Evolutionary conservation across 176 grass and related monocot species (phyloP).

Genomic region (Carex littledalei): DNA sequence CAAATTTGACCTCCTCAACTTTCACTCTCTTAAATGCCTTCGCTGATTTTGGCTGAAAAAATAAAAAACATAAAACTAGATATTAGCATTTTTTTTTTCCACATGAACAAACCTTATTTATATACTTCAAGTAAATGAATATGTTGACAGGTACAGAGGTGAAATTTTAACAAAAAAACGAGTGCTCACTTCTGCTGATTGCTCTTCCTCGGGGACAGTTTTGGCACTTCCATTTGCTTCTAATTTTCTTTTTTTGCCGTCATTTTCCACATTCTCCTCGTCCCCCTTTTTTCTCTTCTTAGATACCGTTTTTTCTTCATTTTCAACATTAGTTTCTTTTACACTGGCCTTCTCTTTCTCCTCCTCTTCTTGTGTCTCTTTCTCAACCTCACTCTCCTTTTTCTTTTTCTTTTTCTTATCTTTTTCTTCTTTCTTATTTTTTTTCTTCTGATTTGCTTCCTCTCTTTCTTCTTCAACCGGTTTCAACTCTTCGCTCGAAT

Average conservation of each 20-base stretch:
- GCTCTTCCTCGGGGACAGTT: conserved; percentile 30
- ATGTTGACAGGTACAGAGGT: neutral
- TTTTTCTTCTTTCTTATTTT: conserved; percentile 27
- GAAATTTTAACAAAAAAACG: conserved; percentile 12
- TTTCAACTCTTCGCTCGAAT: conserved; percentile 7
- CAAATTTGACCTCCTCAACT: conserved; percentile 54
- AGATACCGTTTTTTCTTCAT: conserved; percentile 26
- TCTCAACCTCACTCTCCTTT: conserved; percentile 32
- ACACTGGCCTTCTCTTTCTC: conserved; percentile 29
- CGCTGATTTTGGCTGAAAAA: conserved; percentile 50
- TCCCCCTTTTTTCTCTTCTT: conserved; percentile 30
- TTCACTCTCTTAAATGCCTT: conserved; percentile 84
- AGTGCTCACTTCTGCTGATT: conserved; percentile 53
- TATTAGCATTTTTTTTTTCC: neutral
- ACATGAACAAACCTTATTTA: neutral
- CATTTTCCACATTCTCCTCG: conserved; percentile 28
- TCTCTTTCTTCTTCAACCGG: neutral
- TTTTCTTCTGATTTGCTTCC: conserved; percentile 9
- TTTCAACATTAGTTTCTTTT: conserved; percentile 31
- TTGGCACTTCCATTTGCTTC: conserved; percentile 26
- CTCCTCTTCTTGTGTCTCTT: conserved; percentile 38
- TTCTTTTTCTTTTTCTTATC: conserved; percentile 49
- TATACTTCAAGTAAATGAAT: neutral
- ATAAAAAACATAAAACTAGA: neutral
- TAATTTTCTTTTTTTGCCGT: conserved; percentile 51